Evolutionary conservation across 139 green algal genomes (phyloP).

Genomic region (Volvox reticuliferus): DNA sequence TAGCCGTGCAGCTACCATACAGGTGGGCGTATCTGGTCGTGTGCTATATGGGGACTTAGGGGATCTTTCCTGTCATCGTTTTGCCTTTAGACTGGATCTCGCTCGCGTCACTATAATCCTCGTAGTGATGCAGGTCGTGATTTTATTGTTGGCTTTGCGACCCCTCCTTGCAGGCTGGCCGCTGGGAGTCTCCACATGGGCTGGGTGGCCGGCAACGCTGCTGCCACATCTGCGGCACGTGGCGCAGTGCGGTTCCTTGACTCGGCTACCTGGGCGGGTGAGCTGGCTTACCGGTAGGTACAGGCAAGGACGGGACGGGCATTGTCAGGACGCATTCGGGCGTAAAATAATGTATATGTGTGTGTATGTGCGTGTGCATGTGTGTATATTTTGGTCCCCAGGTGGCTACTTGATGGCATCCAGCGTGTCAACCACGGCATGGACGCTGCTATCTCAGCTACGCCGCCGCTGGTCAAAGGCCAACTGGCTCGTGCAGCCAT

Average conservation of each 20-base stretch:
- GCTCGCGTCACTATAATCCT: too few species aligned
- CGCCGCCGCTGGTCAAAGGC: constrained; percentile 40
- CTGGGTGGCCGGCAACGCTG: background rate
- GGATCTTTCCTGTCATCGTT: too few species aligned
- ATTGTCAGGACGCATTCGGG: too few species aligned
- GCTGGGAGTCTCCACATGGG: background rate
- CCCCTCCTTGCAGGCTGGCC: background rate
- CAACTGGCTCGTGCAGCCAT: constrained; percentile 42
- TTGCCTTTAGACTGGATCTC: too few species aligned
- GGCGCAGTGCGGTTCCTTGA: constrained; percentile 23
- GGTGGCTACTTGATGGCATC: constrained; percentile 31
- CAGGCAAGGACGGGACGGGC: too few species aligned
- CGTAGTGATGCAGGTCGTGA: too few species aligned
- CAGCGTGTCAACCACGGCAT: constrained; percentile 26
- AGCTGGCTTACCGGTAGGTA: constrained; percentile 11
- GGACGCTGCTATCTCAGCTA: constrained; percentile 40
- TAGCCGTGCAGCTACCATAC: constrained; percentile 13
- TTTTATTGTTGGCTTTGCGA: too few species aligned
- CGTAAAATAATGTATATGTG: too few species aligned
- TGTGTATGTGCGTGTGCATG: too few species aligned
- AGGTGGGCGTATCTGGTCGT: background rate
- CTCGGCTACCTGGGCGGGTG: constrained; percentile 7
- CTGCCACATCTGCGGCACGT: background rate
- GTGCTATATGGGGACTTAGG: too few species aligned
- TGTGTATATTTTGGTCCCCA: background rate